A percentile compares a stretch with the other conserved stretches of the same genome.
These are phyloP conservation scores for Lolium multiflorum DNA, from an alignment of 176 grass and related monocot genomes.

Conservation along the genomic window DNA sequence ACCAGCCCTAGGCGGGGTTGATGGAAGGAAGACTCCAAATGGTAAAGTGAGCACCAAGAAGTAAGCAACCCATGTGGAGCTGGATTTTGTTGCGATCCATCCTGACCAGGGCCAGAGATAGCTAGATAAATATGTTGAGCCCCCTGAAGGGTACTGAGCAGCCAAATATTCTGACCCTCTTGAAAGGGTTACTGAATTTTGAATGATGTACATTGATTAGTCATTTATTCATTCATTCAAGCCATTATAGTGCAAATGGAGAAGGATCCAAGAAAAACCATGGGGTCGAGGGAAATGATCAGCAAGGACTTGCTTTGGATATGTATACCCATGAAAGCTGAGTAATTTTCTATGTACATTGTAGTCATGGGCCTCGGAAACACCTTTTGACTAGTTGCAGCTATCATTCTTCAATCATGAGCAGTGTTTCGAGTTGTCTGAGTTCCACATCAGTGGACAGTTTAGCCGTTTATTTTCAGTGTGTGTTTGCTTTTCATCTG, in stretches of 20 bases:
- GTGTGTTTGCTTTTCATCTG: background rate
- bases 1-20: background rate
- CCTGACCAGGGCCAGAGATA: constrained; percentile 8
- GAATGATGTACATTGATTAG: background rate
- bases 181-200: background rate
- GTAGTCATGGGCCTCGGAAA: background rate
- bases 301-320: constrained; percentile 1
- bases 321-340: constrained; percentile 6
- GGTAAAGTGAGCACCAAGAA: constrained; percentile 51
- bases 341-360: constrained; percentile 27
- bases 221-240: constrained; percentile 36
- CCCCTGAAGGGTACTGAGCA: background rate
- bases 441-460: background rate
- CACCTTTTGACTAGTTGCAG: background rate
- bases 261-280: background rate
- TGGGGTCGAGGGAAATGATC: background rate
- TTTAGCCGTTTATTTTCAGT: background rate
- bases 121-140: constrained; percentile 37
- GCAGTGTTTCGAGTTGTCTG: background rate
- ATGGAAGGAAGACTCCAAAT: constrained; percentile 49
- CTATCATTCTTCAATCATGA: background rate
- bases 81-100: constrained; percentile 11
- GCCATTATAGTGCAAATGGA: constrained; percentile 25
- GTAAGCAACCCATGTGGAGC: constrained; percentile 27
- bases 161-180: constrained; percentile 1